These are phyloP conservation scores for Fraxinus quadrangulata DNA, from an alignment of 257 asterid genomes.

Conservation along the genomic window DNA sequence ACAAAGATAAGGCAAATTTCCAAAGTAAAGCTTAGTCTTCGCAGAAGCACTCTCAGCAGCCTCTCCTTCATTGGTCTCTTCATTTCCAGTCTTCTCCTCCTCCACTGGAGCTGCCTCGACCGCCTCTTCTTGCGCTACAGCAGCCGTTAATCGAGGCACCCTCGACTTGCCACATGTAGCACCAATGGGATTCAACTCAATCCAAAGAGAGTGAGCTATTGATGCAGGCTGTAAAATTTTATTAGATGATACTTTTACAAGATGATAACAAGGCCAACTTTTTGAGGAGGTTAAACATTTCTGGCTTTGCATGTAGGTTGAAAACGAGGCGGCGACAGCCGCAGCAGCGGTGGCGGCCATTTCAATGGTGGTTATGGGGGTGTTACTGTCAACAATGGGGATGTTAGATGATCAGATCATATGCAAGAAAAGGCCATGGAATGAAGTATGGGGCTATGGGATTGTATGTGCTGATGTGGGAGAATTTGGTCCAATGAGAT, in stretches of 20 bases:
- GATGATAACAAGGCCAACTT: conserved; percentile 42
- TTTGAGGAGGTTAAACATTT: conserved; percentile 42
- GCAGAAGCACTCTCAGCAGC: conserved; percentile 25
- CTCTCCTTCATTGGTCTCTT: conserved; percentile 25
- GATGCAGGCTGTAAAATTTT: conserved; percentile 37
- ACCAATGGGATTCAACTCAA: conserved; percentile 33
- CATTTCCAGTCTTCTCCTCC: conserved; percentile 31
- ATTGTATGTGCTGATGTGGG: conserved; percentile 52
- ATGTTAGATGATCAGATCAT: conserved; percentile 17
- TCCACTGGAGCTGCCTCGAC: conserved; percentile 35
- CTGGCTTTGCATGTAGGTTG: conserved; percentile 50
- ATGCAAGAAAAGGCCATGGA: conserved; percentile 16
- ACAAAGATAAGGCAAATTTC: conserved; percentile 84
- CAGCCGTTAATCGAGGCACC: conserved; percentile 48
- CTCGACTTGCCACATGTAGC: conserved; percentile 44
- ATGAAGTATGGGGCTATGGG: conserved; percentile 21
- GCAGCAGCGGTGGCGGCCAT: conserved; percentile 72
- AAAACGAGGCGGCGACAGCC: conserved; percentile 65
- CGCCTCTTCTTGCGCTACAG: conserved; percentile 69
- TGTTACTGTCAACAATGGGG: not conserved
- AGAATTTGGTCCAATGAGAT: conserved; percentile 53
- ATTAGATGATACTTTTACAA: conserved; percentile 38
- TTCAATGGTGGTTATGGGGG: conserved; percentile 9
- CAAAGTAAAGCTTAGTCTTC: conserved; percentile 82
- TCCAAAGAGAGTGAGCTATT: conserved; percentile 38